Percentiles rank a stretch among this genome's conserved stretches.
These are phyloP conservation scores for Penicillium paneum DNA, from an alignment of 2,329 filamentous ascomycete species.

Conservation along the genomic window DNA sequence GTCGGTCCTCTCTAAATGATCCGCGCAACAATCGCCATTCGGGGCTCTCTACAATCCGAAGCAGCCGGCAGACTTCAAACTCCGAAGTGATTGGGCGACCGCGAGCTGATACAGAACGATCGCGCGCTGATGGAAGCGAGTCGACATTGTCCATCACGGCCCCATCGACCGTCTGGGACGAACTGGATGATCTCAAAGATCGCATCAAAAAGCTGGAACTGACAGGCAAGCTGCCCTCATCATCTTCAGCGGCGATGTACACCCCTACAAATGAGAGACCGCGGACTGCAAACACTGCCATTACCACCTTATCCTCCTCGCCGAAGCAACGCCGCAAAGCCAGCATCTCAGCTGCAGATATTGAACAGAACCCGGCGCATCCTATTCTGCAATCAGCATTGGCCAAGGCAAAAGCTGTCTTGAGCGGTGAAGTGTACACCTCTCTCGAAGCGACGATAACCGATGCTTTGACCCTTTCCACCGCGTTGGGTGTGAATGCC, in stretches of 20 bases:
- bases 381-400: slow-evolving; percentile 78
- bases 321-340: slow-evolving; percentile 67
- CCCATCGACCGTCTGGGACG: slow-evolving; percentile 94
- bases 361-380: slow-evolving; percentile 58
- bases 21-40: slow-evolving; percentile 35
- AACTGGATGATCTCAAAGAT: slow-evolving; percentile 91
- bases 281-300: slow-evolving; percentile 82
- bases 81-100: slow-evolving; percentile 36
- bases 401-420: slow-evolving; percentile 67
- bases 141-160: slow-evolving; percentile 85
- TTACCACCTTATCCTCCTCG: slow-evolving; percentile 85
- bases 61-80: slow-evolving; percentile 34
- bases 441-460: slow-evolving; percentile 75
- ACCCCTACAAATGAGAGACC: slow-evolving; percentile 75
- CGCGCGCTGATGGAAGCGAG: slow-evolving; percentile 65
- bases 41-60: slow-evolving; percentile 35
- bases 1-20: slow-evolving; percentile 34
- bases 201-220: slow-evolving; percentile 86
- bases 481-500: slow-evolving; percentile 71
- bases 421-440: slow-evolving; percentile 70
- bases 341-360: slow-evolving; percentile 38
- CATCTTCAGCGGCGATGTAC: slow-evolving; percentile 75
- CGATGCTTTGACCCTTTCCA: slow-evolving; percentile 75
- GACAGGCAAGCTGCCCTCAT: slow-evolving; percentile 80
- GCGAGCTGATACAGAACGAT: slow-evolving; percentile 33